Evolutionary conservation across 2,329 filamentous ascomycete species (phyloP), one percentile per base, ranked within the genome.

Genomic region (Leptographium procerum): DNA sequence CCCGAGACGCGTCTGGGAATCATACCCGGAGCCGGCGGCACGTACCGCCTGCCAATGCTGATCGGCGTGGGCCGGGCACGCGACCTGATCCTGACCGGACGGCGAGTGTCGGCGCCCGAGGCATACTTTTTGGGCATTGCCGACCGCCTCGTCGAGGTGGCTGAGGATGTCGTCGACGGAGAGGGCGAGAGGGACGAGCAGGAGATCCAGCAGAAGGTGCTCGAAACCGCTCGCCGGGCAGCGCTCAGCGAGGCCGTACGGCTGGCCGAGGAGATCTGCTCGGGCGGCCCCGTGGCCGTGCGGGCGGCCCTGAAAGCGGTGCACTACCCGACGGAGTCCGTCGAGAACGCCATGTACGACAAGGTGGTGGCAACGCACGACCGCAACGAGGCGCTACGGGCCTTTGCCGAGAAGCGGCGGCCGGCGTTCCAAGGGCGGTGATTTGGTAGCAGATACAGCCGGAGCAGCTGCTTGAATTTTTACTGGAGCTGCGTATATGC

Each of bases 1-100:
- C 94, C 94, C 1, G 94, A 99, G 71, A 97, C 94, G 1, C 81
- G 91, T 2, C 81, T 99, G 2, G 94, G 88, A 58, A 99, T 99
- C 69, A 88, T 99, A 63, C 94, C 94, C 3, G 94, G 94, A 60
- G 94, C 92, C 2, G 94, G 94, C 50, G 94, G 92, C 61, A 97
- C 92, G 1, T 89, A 90, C 71, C 86, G 94, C 11, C 83, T 99
- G 0, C 90, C 91, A 1, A 81, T 80, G 10, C 73, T 99, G 24
- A 86, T 99, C 63, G 94, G 94, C 6, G 74, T 87, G 28, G 77
- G 80, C 29, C 84, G 91, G 58, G 94, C 94, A n/a, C 81, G 91
- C 55, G 92, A 99, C 71, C 75, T 97, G 66, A 87, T 97, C 56
- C 77, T 97, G 10, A 97, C 92, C 0, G 94, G 94, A 3, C 83